Evolutionary conservation across 2,329 filamentous ascomycete genomes (phyloP).

Genomic region (Chaetomium strumarium): DNA sequence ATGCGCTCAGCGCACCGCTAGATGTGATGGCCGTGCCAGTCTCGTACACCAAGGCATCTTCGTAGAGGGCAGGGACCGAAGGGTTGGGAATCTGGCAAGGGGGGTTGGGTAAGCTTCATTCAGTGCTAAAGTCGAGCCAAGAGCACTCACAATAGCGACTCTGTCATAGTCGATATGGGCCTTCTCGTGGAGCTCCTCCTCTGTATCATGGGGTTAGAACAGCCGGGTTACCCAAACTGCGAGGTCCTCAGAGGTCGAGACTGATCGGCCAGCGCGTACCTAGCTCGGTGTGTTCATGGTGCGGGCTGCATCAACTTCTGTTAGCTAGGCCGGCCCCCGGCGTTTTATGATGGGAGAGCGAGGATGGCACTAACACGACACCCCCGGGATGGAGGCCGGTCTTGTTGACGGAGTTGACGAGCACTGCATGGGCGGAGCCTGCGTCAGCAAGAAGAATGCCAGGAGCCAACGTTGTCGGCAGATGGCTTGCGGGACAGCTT

Average conservation of each 20-base stretch:
- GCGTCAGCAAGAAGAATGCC: slow-evolving; percentile 11
- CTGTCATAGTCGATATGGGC: slow-evolving; percentile 99
- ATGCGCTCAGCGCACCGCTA: slow-evolving; percentile 88
- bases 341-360: background rate
- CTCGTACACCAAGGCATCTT: slow-evolving; percentile 96
- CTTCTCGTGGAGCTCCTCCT: slow-evolving; percentile 95
- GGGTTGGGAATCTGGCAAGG: slow-evolving; percentile 69
- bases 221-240: background rate
- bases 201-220: slow-evolving; percentile 28
- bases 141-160: slow-evolving; percentile 79
- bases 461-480: background rate
- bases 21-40: slow-evolving; percentile 96
- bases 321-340: background rate
- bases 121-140: background rate
- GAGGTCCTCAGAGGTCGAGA: background rate
- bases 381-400: slow-evolving; percentile 85
- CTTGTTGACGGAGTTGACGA: slow-evolving; percentile 70
- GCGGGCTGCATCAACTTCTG: slow-evolving; percentile 51
- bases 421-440: slow-evolving; percentile 36
- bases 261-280: slow-evolving; percentile 39
- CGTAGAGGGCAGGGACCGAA: slow-evolving; percentile 91
- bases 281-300: slow-evolving; percentile 87
- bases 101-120: slow-evolving; percentile 19
- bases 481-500: slow-evolving; percentile 22
- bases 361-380: slow-evolving; percentile 66